Evolutionary conservation across 768 basidiomycete genomes (phyloP).

Genomic region (Naematelia encephala): DNA sequence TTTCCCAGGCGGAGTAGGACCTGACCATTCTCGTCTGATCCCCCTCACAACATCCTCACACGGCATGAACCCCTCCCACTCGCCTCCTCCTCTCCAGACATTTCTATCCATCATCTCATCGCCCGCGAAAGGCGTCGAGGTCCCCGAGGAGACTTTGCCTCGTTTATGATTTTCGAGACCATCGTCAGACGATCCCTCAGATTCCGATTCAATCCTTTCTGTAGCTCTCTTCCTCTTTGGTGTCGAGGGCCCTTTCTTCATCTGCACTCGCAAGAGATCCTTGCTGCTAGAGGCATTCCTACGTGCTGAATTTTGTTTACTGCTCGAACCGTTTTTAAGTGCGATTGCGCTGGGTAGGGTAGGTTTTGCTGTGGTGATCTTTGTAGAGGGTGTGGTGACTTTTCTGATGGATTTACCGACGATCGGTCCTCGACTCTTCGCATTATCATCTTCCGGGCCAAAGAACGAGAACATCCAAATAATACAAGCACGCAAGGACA

Average conservation of each 20-base stretch:
- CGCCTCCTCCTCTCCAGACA: conserved; percentile 27
- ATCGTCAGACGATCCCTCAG: conserved; percentile 1
- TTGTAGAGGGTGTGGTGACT: neutral
- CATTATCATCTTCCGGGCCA: neutral
- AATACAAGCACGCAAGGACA: conserved; percentile 11
- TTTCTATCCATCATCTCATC: conserved; percentile 18
- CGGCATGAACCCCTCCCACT: conserved; percentile 33
- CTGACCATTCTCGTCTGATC: conserved; percentile 20
- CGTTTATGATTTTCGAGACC: neutral
- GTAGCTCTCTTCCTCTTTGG: conserved; percentile 6
- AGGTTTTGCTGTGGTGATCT: neutral
- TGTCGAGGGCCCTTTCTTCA: neutral
- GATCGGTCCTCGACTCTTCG: neutral
- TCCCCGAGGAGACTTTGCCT: neutral
- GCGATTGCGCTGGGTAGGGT: neutral
- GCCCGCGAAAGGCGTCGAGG: neutral
- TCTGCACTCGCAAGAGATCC: neutral
- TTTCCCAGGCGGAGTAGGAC: conserved; percentile 6
- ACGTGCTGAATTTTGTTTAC: neutral
- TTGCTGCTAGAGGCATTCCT: neutral
- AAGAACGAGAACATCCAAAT: conserved; percentile 6
- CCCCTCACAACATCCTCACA: conserved; percentile 30
- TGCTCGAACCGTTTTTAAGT: neutral
- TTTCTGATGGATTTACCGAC: neutral
- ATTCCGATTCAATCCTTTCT: conserved; percentile 1